Conservation (phyloP, 2,329 filamentous ascomycete species). For the Alternaria triticimaculans region DNA sequence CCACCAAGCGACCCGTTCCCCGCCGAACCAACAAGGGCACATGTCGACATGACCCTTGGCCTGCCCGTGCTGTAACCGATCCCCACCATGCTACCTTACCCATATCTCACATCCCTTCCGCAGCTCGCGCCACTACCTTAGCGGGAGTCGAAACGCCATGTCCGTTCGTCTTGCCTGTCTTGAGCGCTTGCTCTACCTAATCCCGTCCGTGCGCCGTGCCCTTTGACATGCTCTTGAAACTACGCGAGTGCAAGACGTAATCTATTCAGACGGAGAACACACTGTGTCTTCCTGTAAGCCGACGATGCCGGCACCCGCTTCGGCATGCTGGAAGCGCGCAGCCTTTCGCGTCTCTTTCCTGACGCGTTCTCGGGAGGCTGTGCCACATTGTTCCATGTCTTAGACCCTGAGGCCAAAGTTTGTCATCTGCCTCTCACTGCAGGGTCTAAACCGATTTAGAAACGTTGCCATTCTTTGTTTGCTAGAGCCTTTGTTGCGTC, state of each 20-base stretch:
- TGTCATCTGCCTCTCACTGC: conserved; percentile 44
- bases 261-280: background rate
- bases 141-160: conserved; percentile 44
- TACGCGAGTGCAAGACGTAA: conserved; percentile 1
- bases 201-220: conserved; percentile 8
- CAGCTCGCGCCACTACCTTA: conserved; percentile 40
- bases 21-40: conserved; percentile 38
- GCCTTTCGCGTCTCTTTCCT: conserved; percentile 14
- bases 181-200: conserved; percentile 9
- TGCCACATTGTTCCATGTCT: conserved; percentile 43
- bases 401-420: conserved; percentile 35
- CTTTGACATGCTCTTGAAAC: conserved; percentile 12
- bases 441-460: conserved; percentile 33
- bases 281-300: background rate
- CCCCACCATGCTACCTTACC: conserved; percentile 42
- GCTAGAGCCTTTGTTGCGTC: conserved; percentile 6
- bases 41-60: conserved; percentile 24
- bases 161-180: conserved; percentile 27
- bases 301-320: background rate
- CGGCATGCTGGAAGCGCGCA: conserved; percentile 4
- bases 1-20: conserved; percentile 44
- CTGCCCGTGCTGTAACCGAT: conserved; percentile 43
- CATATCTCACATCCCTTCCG: conserved; percentile 47
- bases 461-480: conserved; percentile 18
- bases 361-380: conserved; percentile 37